Evolutionary conservation across 257 asterid genomes (phyloP).

Genomic region (Pogostemon cablin): DNA sequence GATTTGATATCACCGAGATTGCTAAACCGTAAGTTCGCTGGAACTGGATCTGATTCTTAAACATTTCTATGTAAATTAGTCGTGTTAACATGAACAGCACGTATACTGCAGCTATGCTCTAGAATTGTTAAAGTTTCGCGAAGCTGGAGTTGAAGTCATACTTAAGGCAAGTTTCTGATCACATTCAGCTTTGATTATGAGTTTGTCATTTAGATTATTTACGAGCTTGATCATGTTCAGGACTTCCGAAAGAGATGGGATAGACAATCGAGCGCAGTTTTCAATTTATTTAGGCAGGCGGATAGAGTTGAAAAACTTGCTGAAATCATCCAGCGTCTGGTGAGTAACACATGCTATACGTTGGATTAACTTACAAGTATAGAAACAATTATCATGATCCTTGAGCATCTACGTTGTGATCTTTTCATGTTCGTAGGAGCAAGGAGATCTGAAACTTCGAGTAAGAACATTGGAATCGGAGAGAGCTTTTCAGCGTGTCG

Average conservation of each 20-base stretch:
- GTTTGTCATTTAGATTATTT: background rate
- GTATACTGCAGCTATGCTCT: conserved; percentile 73
- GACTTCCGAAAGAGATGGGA: conserved; percentile 92
- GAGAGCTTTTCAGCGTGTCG: conserved; percentile 94
- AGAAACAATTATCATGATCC: background rate
- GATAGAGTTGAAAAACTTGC: conserved; percentile 95
- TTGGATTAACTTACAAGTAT: conserved; percentile 2
- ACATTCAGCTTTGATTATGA: background rate
- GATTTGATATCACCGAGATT: conserved; percentile 96
- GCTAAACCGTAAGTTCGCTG: conserved; percentile 84
- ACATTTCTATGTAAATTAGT: background rate
- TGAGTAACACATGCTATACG: conserved; percentile 30
- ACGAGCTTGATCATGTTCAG: conserved; percentile 45
- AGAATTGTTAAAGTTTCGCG: conserved; percentile 90
- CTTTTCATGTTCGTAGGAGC: conserved; percentile 60
- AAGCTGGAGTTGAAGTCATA: conserved; percentile 89
- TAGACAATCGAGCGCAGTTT: conserved; percentile 85
- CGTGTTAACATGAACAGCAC: conserved; percentile 10
- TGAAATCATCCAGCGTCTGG: conserved; percentile 79
- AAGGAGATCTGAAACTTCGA: conserved; percentile 96
- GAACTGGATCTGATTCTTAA: background rate
- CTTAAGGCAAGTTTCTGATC: conserved; percentile 57
- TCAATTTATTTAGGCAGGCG: conserved; percentile 93
- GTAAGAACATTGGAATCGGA: conserved; percentile 95
- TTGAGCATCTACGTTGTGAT: background rate